phyloP scores from a whole-genome alignment of 2,329 filamentous ascomycete genomes.

The Colletotrichum cereale region DNA sequence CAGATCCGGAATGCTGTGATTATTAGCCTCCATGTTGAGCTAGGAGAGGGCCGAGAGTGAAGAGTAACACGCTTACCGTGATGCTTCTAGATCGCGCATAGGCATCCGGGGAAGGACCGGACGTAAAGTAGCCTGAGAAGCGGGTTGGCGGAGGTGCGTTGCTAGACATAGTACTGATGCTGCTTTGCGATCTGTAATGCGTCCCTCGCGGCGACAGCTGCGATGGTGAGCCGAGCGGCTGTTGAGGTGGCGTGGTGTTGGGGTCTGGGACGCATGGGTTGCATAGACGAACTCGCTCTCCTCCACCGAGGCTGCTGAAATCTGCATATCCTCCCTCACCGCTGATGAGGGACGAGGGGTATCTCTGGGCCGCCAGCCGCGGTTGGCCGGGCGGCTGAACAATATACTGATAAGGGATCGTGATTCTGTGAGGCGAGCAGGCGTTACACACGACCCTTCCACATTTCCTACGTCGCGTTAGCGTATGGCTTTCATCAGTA shows the following conservation, averaged over 20 bases:
- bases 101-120: slow-evolving; percentile 49
- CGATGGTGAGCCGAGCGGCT: slow-evolving; percentile 50
- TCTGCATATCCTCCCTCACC: slow-evolving; percentile 57
- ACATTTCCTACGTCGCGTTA: slow-evolving; percentile 74
- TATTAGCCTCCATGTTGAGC: slow-evolving; percentile 33
- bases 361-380: slow-evolving; percentile 51
- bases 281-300: slow-evolving; percentile 70
- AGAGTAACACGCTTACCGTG: slow-evolving; percentile 12
- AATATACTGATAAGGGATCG: slow-evolving; percentile 93
- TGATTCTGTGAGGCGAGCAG: slow-evolving; percentile 95
- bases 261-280: slow-evolving; percentile 74
- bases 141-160: slow-evolving; percentile 47
- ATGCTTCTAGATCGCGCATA: slow-evolving; percentile 45
- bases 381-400: slow-evolving; percentile 76
- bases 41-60: neutral
- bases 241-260: slow-evolving; percentile 67
- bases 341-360: slow-evolving; percentile 54
- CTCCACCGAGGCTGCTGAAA: slow-evolving; percentile 62
- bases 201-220: slow-evolving; percentile 51
- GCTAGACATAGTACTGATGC: slow-evolving; percentile 50
- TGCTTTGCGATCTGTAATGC: slow-evolving; percentile 62
- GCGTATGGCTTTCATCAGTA: neutral
- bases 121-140: slow-evolving; percentile 54
- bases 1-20: slow-evolving; percentile 44
- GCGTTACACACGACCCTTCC: slow-evolving; percentile 89